Evolutionary conservation across 257 asterid genomes (phyloP).

Genomic region (Nicotiana knightiana): DNA sequence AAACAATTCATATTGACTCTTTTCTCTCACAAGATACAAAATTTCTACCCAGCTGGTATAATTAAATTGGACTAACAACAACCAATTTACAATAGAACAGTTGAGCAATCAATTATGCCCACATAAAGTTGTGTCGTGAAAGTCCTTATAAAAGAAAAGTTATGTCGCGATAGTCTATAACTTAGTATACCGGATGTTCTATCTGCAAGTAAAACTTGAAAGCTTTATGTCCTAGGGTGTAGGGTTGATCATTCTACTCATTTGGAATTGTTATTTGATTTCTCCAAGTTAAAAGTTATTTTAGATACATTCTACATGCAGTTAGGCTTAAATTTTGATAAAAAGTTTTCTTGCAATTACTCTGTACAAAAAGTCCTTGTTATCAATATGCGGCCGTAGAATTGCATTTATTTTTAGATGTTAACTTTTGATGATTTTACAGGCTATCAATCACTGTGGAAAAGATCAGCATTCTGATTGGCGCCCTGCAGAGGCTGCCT

Average conservation of each 20-base stretch:
- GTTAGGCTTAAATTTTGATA: background rate
- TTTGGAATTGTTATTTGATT: background rate
- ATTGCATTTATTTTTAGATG: conserved; percentile 8
- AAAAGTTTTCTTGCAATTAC: background rate
- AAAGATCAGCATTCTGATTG: conserved; percentile 56
- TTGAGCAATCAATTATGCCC: background rate
- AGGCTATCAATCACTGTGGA: conserved; percentile 59
- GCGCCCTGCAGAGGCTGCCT: conserved; percentile 96
- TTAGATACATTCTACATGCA: background rate
- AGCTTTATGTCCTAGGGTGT: background rate
- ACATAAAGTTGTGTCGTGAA: background rate
- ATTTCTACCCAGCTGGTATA: background rate
- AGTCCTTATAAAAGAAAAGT: background rate
- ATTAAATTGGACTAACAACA: background rate
- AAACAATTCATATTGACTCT: background rate
- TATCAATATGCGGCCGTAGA: background rate
- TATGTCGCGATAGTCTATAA: background rate
- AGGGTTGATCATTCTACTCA: background rate
- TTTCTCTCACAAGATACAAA: background rate
- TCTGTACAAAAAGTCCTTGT: background rate
- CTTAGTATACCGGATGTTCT: background rate
- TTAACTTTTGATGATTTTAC: conserved; percentile 10
- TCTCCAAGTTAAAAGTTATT: background rate
- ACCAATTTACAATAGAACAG: background rate
- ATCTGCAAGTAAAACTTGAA: background rate